These are phyloP conservation scores for Trametes hirsuta DNA, from an alignment of 1,284 basidiomycete genomes.

Conservation along the genomic window DNA sequence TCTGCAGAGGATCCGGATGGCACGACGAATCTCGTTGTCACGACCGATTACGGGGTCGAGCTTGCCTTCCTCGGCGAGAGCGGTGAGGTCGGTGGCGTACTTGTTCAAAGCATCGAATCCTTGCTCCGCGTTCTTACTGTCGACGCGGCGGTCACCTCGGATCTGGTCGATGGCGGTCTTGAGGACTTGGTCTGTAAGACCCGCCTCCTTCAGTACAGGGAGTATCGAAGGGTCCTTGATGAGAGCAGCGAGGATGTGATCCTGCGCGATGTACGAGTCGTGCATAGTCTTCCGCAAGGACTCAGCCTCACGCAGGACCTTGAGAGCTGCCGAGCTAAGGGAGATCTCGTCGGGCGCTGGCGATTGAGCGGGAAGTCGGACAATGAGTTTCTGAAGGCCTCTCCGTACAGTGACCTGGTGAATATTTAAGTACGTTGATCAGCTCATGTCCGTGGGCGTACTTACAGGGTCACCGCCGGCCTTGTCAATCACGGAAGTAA, in stretches of 20 bases:
- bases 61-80: constrained; percentile 88
- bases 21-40: constrained; percentile 86
- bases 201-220: constrained; percentile 73
- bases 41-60: constrained; percentile 93
- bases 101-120: constrained; percentile 88
- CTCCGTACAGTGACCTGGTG: constrained; percentile 60
- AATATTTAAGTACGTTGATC: constrained; percentile 23
- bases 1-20: constrained; percentile 78
- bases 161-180: constrained; percentile 83
- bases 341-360: constrained; percentile 84
- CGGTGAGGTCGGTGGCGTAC: constrained; percentile 86
- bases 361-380: constrained; percentile 81
- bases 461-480: constrained; percentile 79
- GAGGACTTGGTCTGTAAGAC: constrained; percentile 72
- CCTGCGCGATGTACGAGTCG: constrained; percentile 93
- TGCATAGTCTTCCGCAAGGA: constrained; percentile 86
- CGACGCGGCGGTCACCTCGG: constrained; percentile 81
- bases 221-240: constrained; percentile 73
- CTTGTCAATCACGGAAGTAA: constrained; percentile 74
- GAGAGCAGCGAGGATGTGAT: constrained; percentile 75
- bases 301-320: constrained; percentile 82
- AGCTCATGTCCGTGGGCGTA: constrained; percentile 7
- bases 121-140: constrained; percentile 81
- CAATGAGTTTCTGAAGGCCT: constrained; percentile 68
- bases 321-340: constrained; percentile 62